A percentile compares a stretch with the other conserved stretches of the same genome.
Conservation (phyloP, 2,329 filamentous ascomycete genomes). For the Aspergillus aculeatus region DNA sequence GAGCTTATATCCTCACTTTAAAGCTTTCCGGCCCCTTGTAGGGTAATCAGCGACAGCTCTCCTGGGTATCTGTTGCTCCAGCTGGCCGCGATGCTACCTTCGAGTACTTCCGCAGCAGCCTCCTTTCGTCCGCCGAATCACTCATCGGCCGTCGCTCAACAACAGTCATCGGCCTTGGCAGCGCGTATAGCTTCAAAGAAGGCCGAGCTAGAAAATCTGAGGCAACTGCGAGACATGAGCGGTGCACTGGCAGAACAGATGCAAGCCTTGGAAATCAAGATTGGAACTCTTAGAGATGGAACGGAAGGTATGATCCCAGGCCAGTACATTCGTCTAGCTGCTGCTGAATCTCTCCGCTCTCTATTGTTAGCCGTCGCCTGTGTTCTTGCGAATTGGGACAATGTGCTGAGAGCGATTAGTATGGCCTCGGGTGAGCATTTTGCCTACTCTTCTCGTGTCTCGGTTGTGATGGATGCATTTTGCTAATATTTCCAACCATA, state of each 20-base stretch:
- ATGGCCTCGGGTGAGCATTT: slow-evolving; percentile 60
- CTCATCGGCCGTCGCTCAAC: slow-evolving; percentile 33
- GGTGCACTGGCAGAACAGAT: slow-evolving; percentile 62
- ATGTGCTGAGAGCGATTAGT: slow-evolving; percentile 62
- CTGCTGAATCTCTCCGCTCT: neutral
- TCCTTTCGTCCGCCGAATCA: slow-evolving; percentile 33
- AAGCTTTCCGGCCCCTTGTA: too few species aligned
- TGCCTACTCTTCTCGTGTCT: slow-evolving; percentile 10
- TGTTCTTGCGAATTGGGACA: slow-evolving; percentile 67
- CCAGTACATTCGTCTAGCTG: neutral
- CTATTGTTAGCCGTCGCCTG: slow-evolving; percentile 57
- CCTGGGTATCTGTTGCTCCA: too few species aligned
- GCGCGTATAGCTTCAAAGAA: slow-evolving; percentile 64
- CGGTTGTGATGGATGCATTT: neutral
- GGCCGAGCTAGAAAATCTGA: slow-evolving; percentile 61
- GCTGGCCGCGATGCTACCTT: slow-evolving; percentile 30
- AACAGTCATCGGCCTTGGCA: slow-evolving; percentile 58
- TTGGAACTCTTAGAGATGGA: slow-evolving; percentile 60
- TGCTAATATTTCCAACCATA: neutral
- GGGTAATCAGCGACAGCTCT: too few species aligned
- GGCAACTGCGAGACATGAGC: slow-evolving; percentile 61
- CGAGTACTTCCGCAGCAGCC: slow-evolving; percentile 25
- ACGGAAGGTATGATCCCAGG: slow-evolving; percentile 53
- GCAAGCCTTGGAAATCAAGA: slow-evolving; percentile 60
- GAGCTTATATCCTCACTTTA: too few species aligned